Evolutionary conservation across 140 eudicot species (phyloP).

Genomic region (Ambrosia hybrid): DNA sequence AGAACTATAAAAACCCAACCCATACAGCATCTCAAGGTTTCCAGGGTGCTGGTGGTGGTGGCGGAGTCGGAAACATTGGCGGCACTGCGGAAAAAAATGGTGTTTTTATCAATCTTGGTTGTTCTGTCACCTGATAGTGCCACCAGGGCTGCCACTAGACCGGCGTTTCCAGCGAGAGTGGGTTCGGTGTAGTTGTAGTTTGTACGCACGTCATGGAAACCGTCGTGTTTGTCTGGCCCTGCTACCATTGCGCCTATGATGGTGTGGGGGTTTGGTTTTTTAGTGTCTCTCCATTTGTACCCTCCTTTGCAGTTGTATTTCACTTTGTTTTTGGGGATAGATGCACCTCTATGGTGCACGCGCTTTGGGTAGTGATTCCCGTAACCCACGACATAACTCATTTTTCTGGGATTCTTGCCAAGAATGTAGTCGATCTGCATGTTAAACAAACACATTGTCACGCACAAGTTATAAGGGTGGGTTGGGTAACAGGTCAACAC

Average conservation of each 20-base stretch:
- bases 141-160: slow-evolving; percentile 90
- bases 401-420: slow-evolving; percentile 89
- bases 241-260: slow-evolving; percentile 96
- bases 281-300: slow-evolving; percentile 83
- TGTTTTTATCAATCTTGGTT: slow-evolving; percentile 74
- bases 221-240: slow-evolving; percentile 85
- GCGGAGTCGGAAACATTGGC: slow-evolving; percentile 94
- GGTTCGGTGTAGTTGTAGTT: slow-evolving; percentile 98
- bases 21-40: slow-evolving; percentile 52
- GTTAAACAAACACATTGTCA: slow-evolving; percentile 2
- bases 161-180: slow-evolving; percentile 94
- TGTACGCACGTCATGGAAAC: slow-evolving; percentile 86
- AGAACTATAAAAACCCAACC: not conserved
- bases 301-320: slow-evolving; percentile 95
- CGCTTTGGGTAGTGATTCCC: slow-evolving; percentile 80
- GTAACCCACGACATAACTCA: slow-evolving; percentile 94
- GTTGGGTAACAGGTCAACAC: no score
- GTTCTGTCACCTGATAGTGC: slow-evolving; percentile 77
- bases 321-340: slow-evolving; percentile 84
- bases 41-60: slow-evolving; percentile 99
- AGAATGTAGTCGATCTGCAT: slow-evolving; percentile 88
- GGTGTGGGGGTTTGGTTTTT: slow-evolving; percentile 75
- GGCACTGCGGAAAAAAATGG: slow-evolving; percentile 93
- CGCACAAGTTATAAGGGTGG: not conserved
- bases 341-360: slow-evolving; percentile 97